phyloP scores from a whole-genome alignment of 2,329 filamentous ascomycete species.

The Paracorniculantispora psalliotae region DNA sequence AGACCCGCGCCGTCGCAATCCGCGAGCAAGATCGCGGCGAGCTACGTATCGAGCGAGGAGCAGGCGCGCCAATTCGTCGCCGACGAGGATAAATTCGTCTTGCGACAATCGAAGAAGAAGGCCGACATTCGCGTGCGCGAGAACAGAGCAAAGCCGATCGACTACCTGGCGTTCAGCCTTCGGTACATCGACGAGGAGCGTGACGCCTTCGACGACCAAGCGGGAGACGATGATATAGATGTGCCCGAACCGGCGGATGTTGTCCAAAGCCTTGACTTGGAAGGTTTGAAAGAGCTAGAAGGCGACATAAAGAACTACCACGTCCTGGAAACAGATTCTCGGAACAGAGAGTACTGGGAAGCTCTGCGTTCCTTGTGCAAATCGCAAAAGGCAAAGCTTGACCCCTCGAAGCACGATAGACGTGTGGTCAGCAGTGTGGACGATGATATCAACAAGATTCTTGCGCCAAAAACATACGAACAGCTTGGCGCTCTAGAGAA shows the following conservation, averaged over 20 bases:
- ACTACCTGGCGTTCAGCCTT: conserved; percentile 87
- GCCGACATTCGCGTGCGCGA: conserved; percentile 91
- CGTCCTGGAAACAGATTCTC: conserved; percentile 69
- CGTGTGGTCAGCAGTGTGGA: conserved; percentile 78
- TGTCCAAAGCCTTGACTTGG: conserved; percentile 64
- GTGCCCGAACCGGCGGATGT: conserved; percentile 77
- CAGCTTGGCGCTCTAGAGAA: conserved; percentile 82
- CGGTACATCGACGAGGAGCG: conserved; percentile 81
- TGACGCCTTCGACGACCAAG: conserved; percentile 81
- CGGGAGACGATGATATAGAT: conserved; percentile 66
- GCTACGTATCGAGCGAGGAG: conserved; percentile 66
- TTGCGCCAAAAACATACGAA: conserved; percentile 78
- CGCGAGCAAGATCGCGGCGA: conserved; percentile 26
- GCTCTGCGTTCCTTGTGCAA: conserved; percentile 80
- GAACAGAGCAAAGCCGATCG: conserved; percentile 84
- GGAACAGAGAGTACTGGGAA: conserved; percentile 88
- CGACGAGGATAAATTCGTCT: conserved; percentile 90
- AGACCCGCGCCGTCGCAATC: conserved; percentile 26
- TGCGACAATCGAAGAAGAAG: conserved; percentile 97
- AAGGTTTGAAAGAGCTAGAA: conserved; percentile 69
- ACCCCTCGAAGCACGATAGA: conserved; percentile 57
- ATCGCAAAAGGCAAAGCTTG: conserved; percentile 64
- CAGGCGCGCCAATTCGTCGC: conserved; percentile 81
- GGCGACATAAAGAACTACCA: conserved; percentile 78
- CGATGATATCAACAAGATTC: conserved; percentile 80